Evolutionary conservation across 1,284 basidiomycete species (phyloP).

Genomic region (Malassezia restricta): DNA sequence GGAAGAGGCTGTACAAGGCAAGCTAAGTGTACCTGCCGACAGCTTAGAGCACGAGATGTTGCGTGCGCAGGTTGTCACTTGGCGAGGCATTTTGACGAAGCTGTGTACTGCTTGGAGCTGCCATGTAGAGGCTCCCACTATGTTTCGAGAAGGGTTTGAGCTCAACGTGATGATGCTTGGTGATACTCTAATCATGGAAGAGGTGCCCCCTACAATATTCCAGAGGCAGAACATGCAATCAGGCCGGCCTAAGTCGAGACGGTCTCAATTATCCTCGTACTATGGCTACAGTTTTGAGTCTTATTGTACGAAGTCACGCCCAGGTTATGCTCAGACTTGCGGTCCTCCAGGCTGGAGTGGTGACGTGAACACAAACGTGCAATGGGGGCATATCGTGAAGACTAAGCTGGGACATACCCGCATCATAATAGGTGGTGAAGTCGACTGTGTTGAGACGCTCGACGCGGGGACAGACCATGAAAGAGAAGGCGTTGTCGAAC

Average conservation of each 20-base stretch:
- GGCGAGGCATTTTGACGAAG: slow-evolving; percentile 88
- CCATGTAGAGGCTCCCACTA: slow-evolving; percentile 12
- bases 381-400: slow-evolving; percentile 88
- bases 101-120: slow-evolving; percentile 26
- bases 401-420: slow-evolving; percentile 69
- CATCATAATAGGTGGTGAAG: slow-evolving; percentile 84
- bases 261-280: not conserved
- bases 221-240: not conserved
- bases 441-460: slow-evolving; percentile 61
- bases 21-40: not conserved
- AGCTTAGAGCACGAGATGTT: slow-evolving; percentile 20
- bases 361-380: slow-evolving; percentile 81
- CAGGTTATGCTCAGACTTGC: not conserved
- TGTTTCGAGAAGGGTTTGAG: slow-evolving; percentile 47
- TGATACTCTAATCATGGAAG: slow-evolving; percentile 68
- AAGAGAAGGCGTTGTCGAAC: slow-evolving; percentile 57
- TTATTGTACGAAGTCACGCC: slow-evolving; percentile 57
- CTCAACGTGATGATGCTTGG: slow-evolving; percentile 46
- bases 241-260: not conserved
- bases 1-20: slow-evolving; percentile 1
- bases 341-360: slow-evolving; percentile 58
- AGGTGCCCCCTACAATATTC: slow-evolving; percentile 47
- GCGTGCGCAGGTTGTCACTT: slow-evolving; percentile 56
- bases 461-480: slow-evolving; percentile 1
- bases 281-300: slow-evolving; percentile 67